phyloP scores from a whole-genome alignment of 768 basidiomycete genomes.

The Naganishia randhawae region DNA sequence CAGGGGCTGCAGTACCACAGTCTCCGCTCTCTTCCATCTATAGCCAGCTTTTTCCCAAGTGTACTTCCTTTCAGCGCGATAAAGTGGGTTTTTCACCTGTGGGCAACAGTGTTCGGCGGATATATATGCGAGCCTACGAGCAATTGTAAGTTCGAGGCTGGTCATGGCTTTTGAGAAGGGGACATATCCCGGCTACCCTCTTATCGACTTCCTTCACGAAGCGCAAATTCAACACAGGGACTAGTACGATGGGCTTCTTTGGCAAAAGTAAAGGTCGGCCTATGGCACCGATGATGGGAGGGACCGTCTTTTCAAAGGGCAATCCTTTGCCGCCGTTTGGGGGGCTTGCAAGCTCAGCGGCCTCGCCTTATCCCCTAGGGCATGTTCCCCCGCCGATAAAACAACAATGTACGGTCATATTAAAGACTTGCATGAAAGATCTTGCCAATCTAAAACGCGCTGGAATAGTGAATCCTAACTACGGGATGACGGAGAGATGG shows the following conservation, averaged over 20 bases:
- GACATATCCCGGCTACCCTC: too few relatives aligned
- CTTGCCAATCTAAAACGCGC: slow-evolving; percentile 1
- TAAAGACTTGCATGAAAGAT: slow-evolving; percentile 4
- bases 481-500: neutral
- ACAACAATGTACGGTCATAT: neutral
- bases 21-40: neutral
- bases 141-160: too few relatives aligned
- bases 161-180: neutral
- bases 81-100: neutral
- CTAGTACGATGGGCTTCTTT: slow-evolving; percentile 3
- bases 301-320: neutral
- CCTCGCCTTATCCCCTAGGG: slow-evolving; percentile 5
- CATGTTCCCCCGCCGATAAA: neutral
- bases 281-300: slow-evolving; percentile 1
- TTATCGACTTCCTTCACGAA: neutral
- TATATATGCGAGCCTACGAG: too few relatives aligned
- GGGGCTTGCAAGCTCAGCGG: neutral
- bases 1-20: too few relatives aligned
- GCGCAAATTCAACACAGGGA: neutral
- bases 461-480: neutral
- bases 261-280: neutral
- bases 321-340: slow-evolving; percentile 5
- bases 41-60: neutral
- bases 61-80: neutral
- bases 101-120: too few relatives aligned